A percentile compares a stretch with the other conserved stretches of the same genome.
phyloP scores from a whole-genome alignment of 495 filamentous ascomycete species.

The Tuber indicum region DNA sequence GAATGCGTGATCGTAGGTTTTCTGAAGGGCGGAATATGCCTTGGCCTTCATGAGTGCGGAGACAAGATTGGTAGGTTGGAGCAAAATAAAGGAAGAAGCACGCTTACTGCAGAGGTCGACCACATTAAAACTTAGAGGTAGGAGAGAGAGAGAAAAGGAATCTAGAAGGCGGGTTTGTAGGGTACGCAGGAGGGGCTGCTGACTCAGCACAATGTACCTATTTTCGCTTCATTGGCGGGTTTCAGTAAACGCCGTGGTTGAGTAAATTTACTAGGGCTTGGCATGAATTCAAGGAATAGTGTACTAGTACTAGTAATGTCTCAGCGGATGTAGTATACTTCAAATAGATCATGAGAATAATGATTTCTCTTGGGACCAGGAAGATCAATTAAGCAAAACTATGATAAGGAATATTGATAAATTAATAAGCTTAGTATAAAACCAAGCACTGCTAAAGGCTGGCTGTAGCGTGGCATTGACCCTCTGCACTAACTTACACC shows the following conservation, averaged over 20 bases:
- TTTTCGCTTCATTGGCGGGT: not conserved
- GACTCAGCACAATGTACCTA: not conserved
- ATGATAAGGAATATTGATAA: no score
- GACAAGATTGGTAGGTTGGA: not conserved
- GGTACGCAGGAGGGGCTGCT: not conserved
- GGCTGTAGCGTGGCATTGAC: no score
- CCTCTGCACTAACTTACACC: no score
- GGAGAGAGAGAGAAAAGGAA: not conserved
- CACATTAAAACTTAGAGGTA: not conserved
- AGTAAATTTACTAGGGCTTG: no score
- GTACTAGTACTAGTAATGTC: no score
- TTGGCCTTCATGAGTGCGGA: constrained; percentile 70
- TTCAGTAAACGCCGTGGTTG: not conserved
- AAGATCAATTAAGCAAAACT: no score
- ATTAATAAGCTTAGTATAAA: no score
- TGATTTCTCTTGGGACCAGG: no score
- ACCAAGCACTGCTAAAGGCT: no score
- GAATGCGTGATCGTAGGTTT: constrained; percentile 95
- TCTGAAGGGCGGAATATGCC: constrained; percentile 74
- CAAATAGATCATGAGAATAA: no score
- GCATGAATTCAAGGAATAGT: no score
- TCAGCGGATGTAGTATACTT: no score
- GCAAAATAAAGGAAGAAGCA: not conserved
- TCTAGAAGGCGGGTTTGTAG: not conserved
- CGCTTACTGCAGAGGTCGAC: constrained; percentile 6